A percentile compares a stretch with the other conserved stretches of the same genome.
Evolutionary conservation across 176 grass and related monocot genomes (phyloP).

Genomic region (Leersia perrieri): DNA sequence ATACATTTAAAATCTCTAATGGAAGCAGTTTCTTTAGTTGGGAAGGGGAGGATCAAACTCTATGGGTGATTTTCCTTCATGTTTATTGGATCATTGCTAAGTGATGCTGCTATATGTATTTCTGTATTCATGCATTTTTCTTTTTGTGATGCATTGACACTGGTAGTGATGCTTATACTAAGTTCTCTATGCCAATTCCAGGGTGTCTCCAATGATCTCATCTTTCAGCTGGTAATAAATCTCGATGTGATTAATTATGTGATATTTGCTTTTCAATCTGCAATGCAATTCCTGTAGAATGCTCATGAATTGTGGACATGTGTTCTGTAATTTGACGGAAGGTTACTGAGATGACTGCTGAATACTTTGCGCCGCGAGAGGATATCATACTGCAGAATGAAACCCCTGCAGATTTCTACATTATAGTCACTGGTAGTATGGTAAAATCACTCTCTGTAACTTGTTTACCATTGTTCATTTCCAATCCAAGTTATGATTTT

Average conservation of each 20-base stretch:
- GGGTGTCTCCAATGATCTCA: constrained; percentile 71
- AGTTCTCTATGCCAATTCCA: too few species aligned
- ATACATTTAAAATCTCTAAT: too few species aligned
- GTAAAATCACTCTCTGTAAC: constrained; percentile 39
- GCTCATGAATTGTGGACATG: neutral
- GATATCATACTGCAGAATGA: constrained; percentile 88
- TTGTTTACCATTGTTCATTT: neutral
- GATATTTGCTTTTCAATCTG: neutral
- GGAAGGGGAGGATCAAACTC: too few species aligned
- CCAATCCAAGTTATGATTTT: neutral
- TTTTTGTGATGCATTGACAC: too few species aligned
- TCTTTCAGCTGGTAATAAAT: constrained; percentile 66
- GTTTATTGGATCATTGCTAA: too few species aligned
- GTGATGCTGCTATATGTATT: too few species aligned
- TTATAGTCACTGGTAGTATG: constrained; percentile 75
- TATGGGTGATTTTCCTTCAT: too few species aligned
- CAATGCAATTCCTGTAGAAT: neutral
- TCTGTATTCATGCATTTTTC: too few species aligned
- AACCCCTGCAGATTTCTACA: constrained; percentile 74
- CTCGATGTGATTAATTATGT: neutral
- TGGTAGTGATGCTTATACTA: too few species aligned
- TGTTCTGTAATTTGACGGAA: neutral
- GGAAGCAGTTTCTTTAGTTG: too few species aligned
- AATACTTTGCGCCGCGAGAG: constrained; percentile 85
- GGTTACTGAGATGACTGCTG: constrained; percentile 87